Base-by-base conservation (phyloP, 2,329 filamentous ascomycete species). In the Aspergillus felis region DNA sequence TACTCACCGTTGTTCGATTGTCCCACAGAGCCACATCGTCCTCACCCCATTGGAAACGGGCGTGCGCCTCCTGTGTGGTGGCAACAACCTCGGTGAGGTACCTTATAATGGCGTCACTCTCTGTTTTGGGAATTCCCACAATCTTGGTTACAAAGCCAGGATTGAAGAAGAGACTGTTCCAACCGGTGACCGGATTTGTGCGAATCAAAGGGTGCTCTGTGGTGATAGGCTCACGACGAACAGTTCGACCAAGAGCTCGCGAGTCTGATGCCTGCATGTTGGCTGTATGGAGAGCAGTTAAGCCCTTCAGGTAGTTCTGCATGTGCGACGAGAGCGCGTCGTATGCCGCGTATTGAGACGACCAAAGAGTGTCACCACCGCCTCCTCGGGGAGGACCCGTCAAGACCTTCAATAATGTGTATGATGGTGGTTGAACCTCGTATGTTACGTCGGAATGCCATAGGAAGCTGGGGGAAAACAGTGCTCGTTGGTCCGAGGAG, bases 11-110 rank as follows among this genome's bases (percentile, higher is more conserved):
- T 41, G 80, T 74, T 20, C 85, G 76, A 61, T 88, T 89, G 66
- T 89, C 86, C 86, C 87, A 89, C 57, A 89, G 80, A 0, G 85
- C 85, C 1, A 90, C 83, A 57, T 88, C 87, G 46, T 83, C 81
- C 60, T 84, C 81, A 47, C 80, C 78, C 86, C 87, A 88, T 62
- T 82, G 80, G 66, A 87, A 85, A 20, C 88, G 81, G 5, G 84
- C 87, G 64, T 91, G 87, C 58, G 88, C 78, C 70, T 92, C 89
- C 46, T 88, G 87, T 6, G 79, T 84, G 1, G 81, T 82, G 2
- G 79, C 72, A 6, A 85, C 77, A 25, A 85, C 73, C 64, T 84
- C 80, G 35, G 82, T 83, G 35, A 86, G 74, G 50, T 80, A 78
- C 2, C 69, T 66, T 58, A 84, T 76, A 60, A 84, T 82, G 46